Percentiles rank a stretch among this genome's conserved stretches.
These are phyloP conservation scores for Lanmaoa rubissima DNA, from an alignment of 768 basidiomycete genomes.

Conservation along the genomic window DNA sequence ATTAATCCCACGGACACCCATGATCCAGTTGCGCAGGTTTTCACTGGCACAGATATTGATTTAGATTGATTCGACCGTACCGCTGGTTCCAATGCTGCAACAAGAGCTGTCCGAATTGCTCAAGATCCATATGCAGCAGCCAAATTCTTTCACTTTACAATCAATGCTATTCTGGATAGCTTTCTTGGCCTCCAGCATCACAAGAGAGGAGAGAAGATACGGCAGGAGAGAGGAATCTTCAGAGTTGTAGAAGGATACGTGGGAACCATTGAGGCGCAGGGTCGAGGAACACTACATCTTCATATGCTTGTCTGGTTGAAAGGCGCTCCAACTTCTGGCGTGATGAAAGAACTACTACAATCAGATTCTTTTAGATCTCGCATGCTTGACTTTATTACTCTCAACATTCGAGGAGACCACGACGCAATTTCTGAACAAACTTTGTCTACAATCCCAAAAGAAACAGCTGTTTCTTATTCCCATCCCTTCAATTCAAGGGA, in stretches of 20 bases:
- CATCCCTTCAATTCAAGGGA: too few species aligned
- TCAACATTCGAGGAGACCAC: too few species aligned
- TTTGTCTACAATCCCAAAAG: too few species aligned
- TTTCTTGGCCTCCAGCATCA: too few species aligned
- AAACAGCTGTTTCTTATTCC: too few species aligned
- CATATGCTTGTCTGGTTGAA: neutral
- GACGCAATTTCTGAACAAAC: too few species aligned
- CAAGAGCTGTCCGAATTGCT: neutral
- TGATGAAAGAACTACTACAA: too few species aligned
- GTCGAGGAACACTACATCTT: neutral
- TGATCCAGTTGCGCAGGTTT: neutral
- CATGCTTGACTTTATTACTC: too few species aligned
- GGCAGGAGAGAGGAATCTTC: neutral
- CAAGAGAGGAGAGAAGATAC: neutral
- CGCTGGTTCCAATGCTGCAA: too few species aligned
- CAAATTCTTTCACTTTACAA: neutral
- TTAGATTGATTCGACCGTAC: too few species aligned
- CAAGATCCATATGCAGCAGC: constrained; percentile 2
- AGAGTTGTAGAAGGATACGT: neutral
- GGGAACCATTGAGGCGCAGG: neutral
- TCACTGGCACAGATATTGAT: neutral
- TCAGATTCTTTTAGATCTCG: too few species aligned
- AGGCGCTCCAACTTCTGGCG: neutral
- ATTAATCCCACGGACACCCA: neutral
- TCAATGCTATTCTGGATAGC: neutral